Evolutionary conservation across 2,329 filamentous ascomycete genomes (phyloP).

Genomic region (Xylaria sp.): DNA sequence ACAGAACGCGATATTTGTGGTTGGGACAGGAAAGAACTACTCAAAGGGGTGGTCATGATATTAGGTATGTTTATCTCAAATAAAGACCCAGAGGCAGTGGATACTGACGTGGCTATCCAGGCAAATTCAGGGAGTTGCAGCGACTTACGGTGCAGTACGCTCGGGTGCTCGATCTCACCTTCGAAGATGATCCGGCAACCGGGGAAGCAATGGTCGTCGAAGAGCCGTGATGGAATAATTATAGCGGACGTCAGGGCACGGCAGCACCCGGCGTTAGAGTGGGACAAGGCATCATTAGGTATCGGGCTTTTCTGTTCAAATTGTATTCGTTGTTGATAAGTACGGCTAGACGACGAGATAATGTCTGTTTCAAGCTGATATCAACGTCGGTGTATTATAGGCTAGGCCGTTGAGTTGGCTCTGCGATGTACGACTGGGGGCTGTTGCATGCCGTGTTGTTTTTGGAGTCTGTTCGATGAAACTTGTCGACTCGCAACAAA

Average conservation of each 20-base stretch:
- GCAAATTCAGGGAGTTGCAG: constrained; percentile 95
- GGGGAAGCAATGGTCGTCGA: constrained; percentile 53
- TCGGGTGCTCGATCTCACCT: constrained; percentile 74
- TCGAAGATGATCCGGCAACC: constrained; percentile 54
- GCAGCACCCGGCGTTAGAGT: constrained; percentile 32
- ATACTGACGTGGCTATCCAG: constrained; percentile 63
- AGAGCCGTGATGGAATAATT: constrained; percentile 39
- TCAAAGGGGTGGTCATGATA: constrained; percentile 92
- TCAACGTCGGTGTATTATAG: constrained; percentile 38
- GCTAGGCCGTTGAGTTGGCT: constrained; percentile 2
- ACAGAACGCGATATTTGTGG: constrained; percentile 81
- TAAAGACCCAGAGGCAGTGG: constrained; percentile 2
- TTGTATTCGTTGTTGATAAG: constrained; percentile 8
- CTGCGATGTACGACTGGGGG: constrained; percentile 27
- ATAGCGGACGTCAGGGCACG: constrained; percentile 15
- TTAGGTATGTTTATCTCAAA: constrained; percentile 72
- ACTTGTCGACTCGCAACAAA: not conserved
- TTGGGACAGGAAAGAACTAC: constrained; percentile 86
- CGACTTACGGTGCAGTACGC: constrained; percentile 95
- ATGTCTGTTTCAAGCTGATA: constrained; percentile 17
- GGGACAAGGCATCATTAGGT: not conserved
- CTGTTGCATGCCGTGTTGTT: constrained; percentile 1
- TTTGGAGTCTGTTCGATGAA: constrained; percentile 13
- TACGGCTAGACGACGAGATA: constrained; percentile 2
- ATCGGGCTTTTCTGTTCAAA: constrained; percentile 7